Base-by-base conservation (phyloP, 1,284 basidiomycete genomes). In the Mixia osmundae region DNA sequence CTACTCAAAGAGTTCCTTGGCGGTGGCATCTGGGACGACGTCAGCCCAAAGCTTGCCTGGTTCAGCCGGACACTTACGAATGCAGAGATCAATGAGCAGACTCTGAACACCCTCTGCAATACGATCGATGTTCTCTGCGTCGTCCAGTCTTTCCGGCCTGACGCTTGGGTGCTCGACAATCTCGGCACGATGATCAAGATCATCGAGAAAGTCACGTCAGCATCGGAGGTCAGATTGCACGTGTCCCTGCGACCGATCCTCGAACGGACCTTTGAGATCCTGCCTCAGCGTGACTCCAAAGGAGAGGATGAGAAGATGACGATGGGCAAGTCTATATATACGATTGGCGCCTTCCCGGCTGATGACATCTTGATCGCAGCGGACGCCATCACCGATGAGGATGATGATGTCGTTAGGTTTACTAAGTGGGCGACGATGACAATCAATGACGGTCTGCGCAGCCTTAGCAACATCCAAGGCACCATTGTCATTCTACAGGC, bases 41-140 rank as follows among this genome's bases (percentile, higher is more conserved):
- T 95, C 11, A 77, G 76, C 8, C 74, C 95, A 44, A 91, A 94
- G 47, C 61, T 95, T 30, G 71, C 73, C 36, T 91, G 75, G 57
- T 91, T 94, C 59, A 68, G 73, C 39, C 67, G 78, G 30, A 66
- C 75, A 1, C 65, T 94, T 33, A 45, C 47, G 49, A 44, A 55
- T 76, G 67, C 63, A 49, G 83, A 91, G 27, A 63, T 85, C 44
- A 70, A 64, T 31, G 80, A 83, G 29, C 58, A 62, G 9, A 63
- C 67, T 25, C 59, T 82, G 24, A 62, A 65, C 5, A 68, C 71
- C 46, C 76, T 87, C 10, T 65, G 78, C 40, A 77, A 79, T 42
- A 71, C 82, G 2, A 77, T 83, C 15, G 82, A 82, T 55, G 80
- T 91, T 23, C 67, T 99, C 21, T 76, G 83, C 41, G 72, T 85